These are phyloP conservation scores for Trichoderma brevicompactum DNA, from an alignment of 2,329 filamentous ascomycete species.

Conservation along the genomic window DNA sequence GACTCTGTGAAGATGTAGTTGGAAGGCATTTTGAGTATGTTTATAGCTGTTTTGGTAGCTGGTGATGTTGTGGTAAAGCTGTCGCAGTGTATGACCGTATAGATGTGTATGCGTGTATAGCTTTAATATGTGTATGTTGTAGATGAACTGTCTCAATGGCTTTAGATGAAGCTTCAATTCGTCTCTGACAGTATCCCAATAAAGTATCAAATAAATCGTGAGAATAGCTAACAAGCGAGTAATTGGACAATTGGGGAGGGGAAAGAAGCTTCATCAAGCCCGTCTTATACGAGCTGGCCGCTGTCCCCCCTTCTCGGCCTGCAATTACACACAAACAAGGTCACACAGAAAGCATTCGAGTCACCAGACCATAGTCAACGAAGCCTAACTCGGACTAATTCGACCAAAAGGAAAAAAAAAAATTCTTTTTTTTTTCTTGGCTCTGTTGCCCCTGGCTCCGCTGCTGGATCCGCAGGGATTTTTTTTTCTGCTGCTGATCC, in stretches of 20 bases:
- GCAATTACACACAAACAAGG: background rate
- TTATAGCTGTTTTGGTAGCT: constrained; percentile 18
- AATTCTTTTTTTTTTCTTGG: background rate
- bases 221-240: too few species aligned
- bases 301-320: background rate
- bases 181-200: too few species aligned
- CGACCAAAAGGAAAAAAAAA: background rate
- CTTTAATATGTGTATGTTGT: background rate
- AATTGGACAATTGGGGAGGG: too few species aligned
- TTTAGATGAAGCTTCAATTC: too few species aligned
- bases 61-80: background rate
- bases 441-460: constrained; percentile 19
- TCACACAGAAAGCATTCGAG: constrained; percentile 13
- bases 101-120: background rate
- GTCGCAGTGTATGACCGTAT: background rate
- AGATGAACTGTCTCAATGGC: background rate
- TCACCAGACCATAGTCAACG: background rate
- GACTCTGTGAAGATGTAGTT: constrained; percentile 43
- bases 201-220: too few species aligned
- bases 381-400: background rate
- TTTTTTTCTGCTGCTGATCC: background rate
- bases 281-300: constrained; percentile 13
- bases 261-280: background rate
- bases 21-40: constrained; percentile 33
- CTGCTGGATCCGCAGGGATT: background rate